Percentiles rank a stretch among this genome's conserved stretches.
Conservation (phyloP, 2,329 filamentous ascomycete genomes). For the Cercospora canescens region DNA sequence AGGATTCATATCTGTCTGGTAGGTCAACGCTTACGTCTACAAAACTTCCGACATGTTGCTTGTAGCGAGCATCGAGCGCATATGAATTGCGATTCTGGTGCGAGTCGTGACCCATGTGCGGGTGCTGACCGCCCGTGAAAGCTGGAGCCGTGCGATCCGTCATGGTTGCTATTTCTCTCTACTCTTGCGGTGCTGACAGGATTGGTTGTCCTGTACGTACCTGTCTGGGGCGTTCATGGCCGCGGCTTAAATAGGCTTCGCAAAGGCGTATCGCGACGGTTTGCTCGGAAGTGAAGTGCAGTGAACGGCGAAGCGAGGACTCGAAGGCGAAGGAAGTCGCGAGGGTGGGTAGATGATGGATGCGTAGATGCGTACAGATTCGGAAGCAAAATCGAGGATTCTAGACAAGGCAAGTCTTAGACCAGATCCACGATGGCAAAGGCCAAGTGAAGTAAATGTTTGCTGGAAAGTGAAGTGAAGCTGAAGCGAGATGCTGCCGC, state of each 20-base stretch:
- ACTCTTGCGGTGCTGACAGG: background rate
- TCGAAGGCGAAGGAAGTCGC: background rate
- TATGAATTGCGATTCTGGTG: slow-evolving; percentile 17
- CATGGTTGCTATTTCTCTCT: slow-evolving; percentile 14
- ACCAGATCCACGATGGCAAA: background rate
- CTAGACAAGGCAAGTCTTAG: background rate
- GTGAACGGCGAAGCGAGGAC: background rate
- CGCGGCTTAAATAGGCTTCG: slow-evolving; percentile 18
- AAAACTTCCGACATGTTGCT: slow-evolving; percentile 23
- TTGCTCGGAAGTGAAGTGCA: background rate
- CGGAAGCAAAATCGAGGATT: background rate
- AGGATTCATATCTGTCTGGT: slow-evolving; percentile 79
- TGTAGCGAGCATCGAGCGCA: slow-evolving; percentile 21
- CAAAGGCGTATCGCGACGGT: slow-evolving; percentile 14
- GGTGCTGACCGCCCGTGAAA: slow-evolving; percentile 12
- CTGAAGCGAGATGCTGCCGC: background rate
- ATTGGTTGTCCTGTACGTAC: slow-evolving; percentile 39
- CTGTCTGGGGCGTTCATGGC: slow-evolving; percentile 57
- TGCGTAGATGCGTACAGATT: background rate
- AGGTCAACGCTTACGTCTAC: slow-evolving; percentile 33
- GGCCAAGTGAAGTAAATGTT: background rate
- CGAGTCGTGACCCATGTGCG: slow-evolving; percentile 10
- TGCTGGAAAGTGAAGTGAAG: background rate
- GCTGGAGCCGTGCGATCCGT: slow-evolving; percentile 14
- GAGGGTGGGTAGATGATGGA: background rate